Evolutionary conservation across 164 flowering plant genomes (phyloP), one percentile per base, ranked within the genome.

Genomic region (Chimonanthus salicifolius): DNA sequence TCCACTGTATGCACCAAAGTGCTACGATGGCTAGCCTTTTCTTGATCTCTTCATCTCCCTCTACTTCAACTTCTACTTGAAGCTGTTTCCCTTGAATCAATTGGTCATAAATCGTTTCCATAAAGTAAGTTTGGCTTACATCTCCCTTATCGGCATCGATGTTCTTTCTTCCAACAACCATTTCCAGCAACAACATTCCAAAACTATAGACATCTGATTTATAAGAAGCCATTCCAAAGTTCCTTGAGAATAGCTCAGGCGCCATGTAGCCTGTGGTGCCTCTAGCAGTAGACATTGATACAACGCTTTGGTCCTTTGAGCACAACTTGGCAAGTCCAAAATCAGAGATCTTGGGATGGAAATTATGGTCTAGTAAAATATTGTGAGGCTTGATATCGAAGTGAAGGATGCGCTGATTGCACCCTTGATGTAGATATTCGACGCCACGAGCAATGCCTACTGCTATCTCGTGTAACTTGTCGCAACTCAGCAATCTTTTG

Each of bases 321-420:
- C 54, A 69, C 46, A 69, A 11, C 43, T 69, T 77, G 21, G 76
- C 73, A 1, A 77, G 67, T 18, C 79, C 79, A 45, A 73, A 77
- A 62, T 77, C 73, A 6, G 76, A 77, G 4, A 73, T 51, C 68
- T 77, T 77, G 4, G 79, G 76, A 49, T 7, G n/a, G 50, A 73
- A 77, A 45, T 68, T 51, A 8, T 58, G 13, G 45, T 77, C 76
- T 5, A 70, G 51, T 6, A 75, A 47, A 43, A 75, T 75, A 47
- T 75, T 75, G 63, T 75, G 64, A 6, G 77, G 75, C 6, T 77
- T 77, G 71, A 77, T 77, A 50, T 77, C 73, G 54, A 77, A 64
- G 20, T 77, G 79, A n/a, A 73, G 69, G 10, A 69, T 73, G 11
- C 70, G 4, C 65, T 47, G 60, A 44, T 70, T 68, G 21, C 76